Conservation (phyloP, 2,329 filamentous ascomycete species). For the Neonectria coccinea region DNA sequence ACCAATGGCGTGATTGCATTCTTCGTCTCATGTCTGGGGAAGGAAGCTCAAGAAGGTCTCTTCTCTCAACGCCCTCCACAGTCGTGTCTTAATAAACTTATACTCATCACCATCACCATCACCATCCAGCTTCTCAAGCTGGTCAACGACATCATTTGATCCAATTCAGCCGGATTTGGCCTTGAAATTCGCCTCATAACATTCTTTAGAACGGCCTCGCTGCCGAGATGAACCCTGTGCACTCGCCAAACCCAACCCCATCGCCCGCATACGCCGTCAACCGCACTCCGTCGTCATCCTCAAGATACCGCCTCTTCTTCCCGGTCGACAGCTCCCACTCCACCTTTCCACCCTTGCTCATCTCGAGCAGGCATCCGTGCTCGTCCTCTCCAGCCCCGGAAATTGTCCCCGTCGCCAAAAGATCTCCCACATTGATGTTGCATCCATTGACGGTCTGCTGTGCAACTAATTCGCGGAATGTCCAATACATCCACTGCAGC, state of each 20-base stretch:
- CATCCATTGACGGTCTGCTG: slow-evolving; percentile 38
- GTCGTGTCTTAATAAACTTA: not conserved
- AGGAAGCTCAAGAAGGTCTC: not conserved
- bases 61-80: too few relatives aligned
- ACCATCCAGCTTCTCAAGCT: not conserved
- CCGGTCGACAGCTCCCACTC: slow-evolving; percentile 47
- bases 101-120: not conserved
- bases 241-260: slow-evolving; percentile 57
- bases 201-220: slow-evolving; percentile 10
- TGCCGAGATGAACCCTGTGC: slow-evolving; percentile 40
- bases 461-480: slow-evolving; percentile 46
- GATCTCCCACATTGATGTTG: slow-evolving; percentile 55
- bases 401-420: slow-evolving; percentile 58
- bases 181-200: not conserved
- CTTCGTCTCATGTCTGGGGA: slow-evolving; percentile 1
- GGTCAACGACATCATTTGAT: not conserved
- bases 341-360: slow-evolving; percentile 51
- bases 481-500: slow-evolving; percentile 51
- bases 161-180: not conserved
- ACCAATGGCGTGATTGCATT: slow-evolving; percentile 29
- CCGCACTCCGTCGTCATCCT: slow-evolving; percentile 55
- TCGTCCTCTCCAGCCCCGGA: slow-evolving; percentile 49
- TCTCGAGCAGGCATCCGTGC: slow-evolving; percentile 56
- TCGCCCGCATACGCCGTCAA: slow-evolving; percentile 54
- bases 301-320: slow-evolving; percentile 49